Evolutionary conservation across 2,329 filamentous ascomycete genomes (phyloP).

Genomic region (Scleromitrula shiraiana): DNA sequence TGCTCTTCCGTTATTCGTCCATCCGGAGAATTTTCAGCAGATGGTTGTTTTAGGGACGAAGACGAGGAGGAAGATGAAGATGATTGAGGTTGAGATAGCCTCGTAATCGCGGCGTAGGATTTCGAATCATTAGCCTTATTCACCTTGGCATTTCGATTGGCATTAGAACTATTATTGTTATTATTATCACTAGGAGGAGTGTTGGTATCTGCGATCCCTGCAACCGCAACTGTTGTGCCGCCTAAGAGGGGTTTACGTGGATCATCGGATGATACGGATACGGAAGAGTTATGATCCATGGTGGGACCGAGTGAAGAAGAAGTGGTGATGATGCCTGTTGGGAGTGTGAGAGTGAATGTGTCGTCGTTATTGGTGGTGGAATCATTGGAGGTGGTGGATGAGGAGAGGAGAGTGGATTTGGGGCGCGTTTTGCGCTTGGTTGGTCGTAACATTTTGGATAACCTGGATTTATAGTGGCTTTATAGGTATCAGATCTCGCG

Average conservation of each 20-base stretch:
- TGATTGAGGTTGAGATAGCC: conserved; percentile 15
- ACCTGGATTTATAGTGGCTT: not conserved
- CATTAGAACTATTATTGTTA: not conserved
- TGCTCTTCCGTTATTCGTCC: not conserved
- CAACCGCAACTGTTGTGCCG: conserved; percentile 4
- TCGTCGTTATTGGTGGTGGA: not conserved
- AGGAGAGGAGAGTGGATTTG: not conserved
- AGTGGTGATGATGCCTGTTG: too few species aligned
- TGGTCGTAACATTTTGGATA: conserved; percentile 4
- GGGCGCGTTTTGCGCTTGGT: conserved; percentile 6
- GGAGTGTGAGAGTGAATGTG: not conserved
- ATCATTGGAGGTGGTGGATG: not conserved
- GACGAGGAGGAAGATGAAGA: not conserved
- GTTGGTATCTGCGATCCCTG: not conserved
- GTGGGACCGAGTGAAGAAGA: conserved; percentile 1
- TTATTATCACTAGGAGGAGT: not conserved
- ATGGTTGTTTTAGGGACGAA: not conserved
- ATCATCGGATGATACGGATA: conserved; percentile 2
- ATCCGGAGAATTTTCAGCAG: not conserved
- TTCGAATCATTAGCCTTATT: not conserved
- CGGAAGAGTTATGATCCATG: not conserved
- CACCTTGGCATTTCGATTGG: not conserved
- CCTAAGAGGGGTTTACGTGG: conserved; percentile 12
- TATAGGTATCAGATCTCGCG: not conserved
- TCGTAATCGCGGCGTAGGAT: not conserved